phyloP scores from a whole-genome alignment of 1,284 basidiomycete genomes.

The Cerrena zonata region DNA sequence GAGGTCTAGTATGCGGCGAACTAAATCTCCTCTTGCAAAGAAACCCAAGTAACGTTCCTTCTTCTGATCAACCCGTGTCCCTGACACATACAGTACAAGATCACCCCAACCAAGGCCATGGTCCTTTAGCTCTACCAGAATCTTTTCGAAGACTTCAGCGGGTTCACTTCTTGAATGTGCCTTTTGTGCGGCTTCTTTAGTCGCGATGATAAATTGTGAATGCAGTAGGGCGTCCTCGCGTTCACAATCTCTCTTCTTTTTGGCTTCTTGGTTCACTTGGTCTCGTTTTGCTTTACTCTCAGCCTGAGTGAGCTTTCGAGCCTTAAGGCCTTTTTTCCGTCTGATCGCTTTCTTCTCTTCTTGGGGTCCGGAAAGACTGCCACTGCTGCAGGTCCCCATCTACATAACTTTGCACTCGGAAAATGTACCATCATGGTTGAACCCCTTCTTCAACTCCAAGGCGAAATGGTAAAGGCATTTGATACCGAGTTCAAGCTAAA shows the following conservation, averaged over 20 bases:
- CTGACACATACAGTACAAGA: neutral
- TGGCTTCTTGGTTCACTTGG: no score
- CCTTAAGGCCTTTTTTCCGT: no score
- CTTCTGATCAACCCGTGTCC: neutral
- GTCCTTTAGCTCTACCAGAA: neutral
- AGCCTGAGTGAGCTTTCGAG: no score
- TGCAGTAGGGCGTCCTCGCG: no score
- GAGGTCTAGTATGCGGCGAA: neutral
- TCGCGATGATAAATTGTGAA: no score
- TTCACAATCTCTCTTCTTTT: no score
- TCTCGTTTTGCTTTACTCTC: no score
- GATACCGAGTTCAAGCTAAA: conserved; percentile 8
- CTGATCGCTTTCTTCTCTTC: no score
- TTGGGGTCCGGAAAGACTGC: conserved; percentile 34
- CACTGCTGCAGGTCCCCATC: conserved; percentile 30
- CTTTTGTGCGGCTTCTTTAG: no score
- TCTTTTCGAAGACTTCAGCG: no score
- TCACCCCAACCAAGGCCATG: neutral
- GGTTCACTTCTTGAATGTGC: no score
- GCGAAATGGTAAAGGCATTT: conserved; percentile 23
- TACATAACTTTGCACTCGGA: conserved; percentile 16
- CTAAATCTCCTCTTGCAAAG: neutral
- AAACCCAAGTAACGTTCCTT: no score
- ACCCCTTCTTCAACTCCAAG: conserved; percentile 33
- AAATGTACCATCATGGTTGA: conserved; percentile 32